Percentiles rank a stretch among this genome's conserved stretches.
Conservation (phyloP, 2,329 filamentous ascomycete species). For the Cryphonectria japonica region DNA sequence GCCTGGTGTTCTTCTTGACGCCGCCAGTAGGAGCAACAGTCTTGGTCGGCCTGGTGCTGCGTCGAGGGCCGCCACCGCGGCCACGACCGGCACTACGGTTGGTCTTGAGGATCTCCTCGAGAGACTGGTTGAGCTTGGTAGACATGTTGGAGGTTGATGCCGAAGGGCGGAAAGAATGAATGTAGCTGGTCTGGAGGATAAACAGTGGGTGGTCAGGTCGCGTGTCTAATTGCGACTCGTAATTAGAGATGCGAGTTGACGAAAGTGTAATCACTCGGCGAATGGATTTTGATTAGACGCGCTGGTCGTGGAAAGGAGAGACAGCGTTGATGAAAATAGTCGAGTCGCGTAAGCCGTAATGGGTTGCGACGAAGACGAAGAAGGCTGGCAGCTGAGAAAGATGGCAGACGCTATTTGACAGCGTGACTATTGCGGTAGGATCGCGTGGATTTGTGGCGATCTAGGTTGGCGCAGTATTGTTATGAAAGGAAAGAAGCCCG, state of each 20-base stretch:
- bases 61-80: conserved; percentile 55
- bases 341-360: neutral
- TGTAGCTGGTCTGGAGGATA: conserved; percentile 27
- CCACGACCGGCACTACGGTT: conserved; percentile 63
- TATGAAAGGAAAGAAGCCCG: neutral
- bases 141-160: conserved; percentile 63
- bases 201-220: conserved; percentile 14
- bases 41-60: conserved; percentile 39
- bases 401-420: neutral
- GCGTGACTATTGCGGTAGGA: neutral
- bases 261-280: conserved; percentile 8
- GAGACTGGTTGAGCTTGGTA: conserved; percentile 93
- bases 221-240: conserved; percentile 13
- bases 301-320: neutral
- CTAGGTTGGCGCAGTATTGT: neutral
- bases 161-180: conserved; percentile 22
- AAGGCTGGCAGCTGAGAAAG: neutral
- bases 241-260: neutral
- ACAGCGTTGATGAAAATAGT: neutral
- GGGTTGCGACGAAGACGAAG: neutral
- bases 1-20: conserved; percentile 76
- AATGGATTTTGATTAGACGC: neutral
- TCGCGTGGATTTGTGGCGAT: neutral
- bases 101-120: conserved; percentile 94
- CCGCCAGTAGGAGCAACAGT: conserved; percentile 78